These are phyloP conservation scores for Kokia cookei DNA, from an alignment of 441 rosid species.

Conservation along the genomic window DNA sequence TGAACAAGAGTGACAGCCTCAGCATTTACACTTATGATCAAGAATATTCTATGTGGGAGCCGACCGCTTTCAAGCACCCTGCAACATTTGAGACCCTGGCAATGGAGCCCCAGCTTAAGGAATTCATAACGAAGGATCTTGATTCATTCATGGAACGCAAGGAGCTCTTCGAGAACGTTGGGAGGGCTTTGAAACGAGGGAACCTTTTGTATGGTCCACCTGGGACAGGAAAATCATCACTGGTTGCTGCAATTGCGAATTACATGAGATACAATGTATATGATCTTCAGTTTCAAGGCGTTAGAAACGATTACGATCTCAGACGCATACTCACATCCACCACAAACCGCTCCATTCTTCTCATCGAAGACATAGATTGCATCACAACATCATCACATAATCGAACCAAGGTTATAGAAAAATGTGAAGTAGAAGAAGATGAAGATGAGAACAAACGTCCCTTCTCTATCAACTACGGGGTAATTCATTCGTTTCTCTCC, in stretches of 20 bases:
- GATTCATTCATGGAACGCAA: constrained; percentile 20
- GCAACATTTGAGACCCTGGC: constrained; percentile 32
- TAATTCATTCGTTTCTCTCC: not conserved
- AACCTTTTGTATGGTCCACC: constrained; percentile 36
- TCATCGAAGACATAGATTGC: constrained; percentile 41
- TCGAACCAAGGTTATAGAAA: not conserved
- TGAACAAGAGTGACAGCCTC: constrained; percentile 11
- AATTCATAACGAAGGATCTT: constrained; percentile 21
- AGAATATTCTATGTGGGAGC: constrained; percentile 17
- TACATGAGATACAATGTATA: constrained; percentile 29
- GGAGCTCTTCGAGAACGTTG: constrained; percentile 25
- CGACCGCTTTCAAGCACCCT: constrained; percentile 26
- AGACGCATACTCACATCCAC: constrained; percentile 29
- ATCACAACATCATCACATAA: not conserved
- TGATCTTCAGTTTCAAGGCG: constrained; percentile 34
- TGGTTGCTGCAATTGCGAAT: constrained; percentile 39
- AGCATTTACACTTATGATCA: constrained; percentile 27
- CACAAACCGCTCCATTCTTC: constrained; percentile 25
- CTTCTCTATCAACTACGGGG: not conserved
- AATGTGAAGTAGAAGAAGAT: not conserved
- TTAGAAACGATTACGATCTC: constrained; percentile 23
- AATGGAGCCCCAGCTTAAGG: constrained; percentile 22
- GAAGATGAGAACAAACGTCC: not conserved
- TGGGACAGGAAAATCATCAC: constrained; percentile 35
- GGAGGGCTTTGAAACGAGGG: constrained; percentile 42